Evolutionary conservation across 148 eudicot species (phyloP).

Genomic region (Drosera capensis): DNA sequence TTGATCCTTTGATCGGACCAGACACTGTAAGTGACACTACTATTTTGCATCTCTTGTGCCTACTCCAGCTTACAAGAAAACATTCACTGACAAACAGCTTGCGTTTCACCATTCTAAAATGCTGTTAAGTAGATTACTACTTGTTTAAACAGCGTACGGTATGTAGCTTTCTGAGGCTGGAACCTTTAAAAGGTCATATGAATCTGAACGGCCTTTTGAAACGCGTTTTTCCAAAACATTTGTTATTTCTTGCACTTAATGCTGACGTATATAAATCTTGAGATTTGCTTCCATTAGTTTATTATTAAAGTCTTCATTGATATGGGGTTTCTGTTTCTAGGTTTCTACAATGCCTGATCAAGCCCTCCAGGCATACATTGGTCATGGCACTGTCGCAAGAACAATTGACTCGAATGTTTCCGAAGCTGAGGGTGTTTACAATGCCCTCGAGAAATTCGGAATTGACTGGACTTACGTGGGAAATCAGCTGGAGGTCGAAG

Average conservation of each 20-base stretch:
- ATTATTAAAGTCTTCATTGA: not conserved
- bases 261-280: not conserved
- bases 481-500: constrained; percentile 70
- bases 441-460: constrained; percentile 86
- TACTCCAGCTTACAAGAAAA: too few species aligned
- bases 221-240: not conserved
- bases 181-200: too few species aligned
- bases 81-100: too few species aligned
- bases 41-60: constrained; percentile 4
- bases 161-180: too few species aligned
- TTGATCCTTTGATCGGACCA: constrained; percentile 85
- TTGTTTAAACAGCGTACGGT: too few species aligned
- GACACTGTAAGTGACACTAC: constrained; percentile 82
- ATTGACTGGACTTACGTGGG: constrained; percentile 86
- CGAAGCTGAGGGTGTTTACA: constrained; percentile 88
- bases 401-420: constrained; percentile 79
- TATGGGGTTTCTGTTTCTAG: constrained; percentile 14
- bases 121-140: too few species aligned
- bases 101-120: too few species aligned
- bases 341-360: constrained; percentile 99
- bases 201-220: too few species aligned
- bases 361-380: constrained; percentile 78
- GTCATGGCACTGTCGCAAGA: constrained; percentile 81
- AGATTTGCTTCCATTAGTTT: not conserved
- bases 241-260: not conserved